Evolutionary conservation across 208 protist species (phyloP), one percentile per base, ranked within the genome.

Genomic region (Wallacemonas collosoma): DNA sequence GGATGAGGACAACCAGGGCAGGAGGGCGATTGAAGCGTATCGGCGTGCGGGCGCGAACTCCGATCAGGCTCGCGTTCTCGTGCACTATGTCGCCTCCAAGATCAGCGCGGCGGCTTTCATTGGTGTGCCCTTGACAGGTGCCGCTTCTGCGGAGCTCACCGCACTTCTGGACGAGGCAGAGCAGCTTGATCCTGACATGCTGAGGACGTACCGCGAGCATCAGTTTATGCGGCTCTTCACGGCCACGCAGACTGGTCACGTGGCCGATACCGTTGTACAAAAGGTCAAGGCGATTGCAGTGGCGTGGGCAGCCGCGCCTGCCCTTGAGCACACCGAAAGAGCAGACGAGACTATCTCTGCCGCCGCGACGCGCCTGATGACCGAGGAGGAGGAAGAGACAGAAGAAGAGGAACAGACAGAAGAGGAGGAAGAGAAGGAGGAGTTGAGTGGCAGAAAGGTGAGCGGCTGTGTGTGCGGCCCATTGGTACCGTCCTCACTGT

Each of bases 141-240:
- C 73, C 2, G 75, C 72, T 38, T 79, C 78, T 36, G 73, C 80
- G 11, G 72, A 80, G 70, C 78, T 91, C 54, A 68, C 57, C 38
- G 72, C 77, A 7, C 67, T 87, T 47, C 72, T 94, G 15, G 68
- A 68, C 9, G 81, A 83, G 66, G 81, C 79, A 1, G 66, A 73
- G 15, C 75, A 81, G 47, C 75, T 81, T 14, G 57, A 41, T 0
- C 61, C 53, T n/a, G 47, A 0, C 5, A 14, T 40, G 12, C 68
- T 53, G 35, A 50, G 63, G 41, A 36, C 45, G 67, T 70, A 64
- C 61, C 69, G 76, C 5, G 77, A 91, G 63, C 90, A 82, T 84
- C 82, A 95, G 73, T 75, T 82, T 15, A 68, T 93, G 72, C 86
- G 87, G 1, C 75, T 95, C 47, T 78, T 81, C 80, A 90, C 81